phyloP scores from a whole-genome alignment of 257 asterid genomes.

The Solanum stenotomum region DNA sequence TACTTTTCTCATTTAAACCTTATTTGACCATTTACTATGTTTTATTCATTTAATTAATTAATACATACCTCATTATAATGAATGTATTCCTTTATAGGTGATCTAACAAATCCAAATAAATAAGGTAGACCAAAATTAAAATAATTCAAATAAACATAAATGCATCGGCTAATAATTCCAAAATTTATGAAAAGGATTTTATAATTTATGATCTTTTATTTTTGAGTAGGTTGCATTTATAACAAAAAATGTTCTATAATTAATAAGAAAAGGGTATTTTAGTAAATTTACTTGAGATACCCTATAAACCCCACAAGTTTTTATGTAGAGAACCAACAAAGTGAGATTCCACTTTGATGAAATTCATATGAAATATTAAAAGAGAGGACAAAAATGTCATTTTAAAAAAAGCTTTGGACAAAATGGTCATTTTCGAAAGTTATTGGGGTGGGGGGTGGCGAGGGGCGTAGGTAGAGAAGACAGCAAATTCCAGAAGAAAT shows the following conservation, averaged over 20 bases:
- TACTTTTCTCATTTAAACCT: neutral
- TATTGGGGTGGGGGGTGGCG: neutral
- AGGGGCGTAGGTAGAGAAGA: slow-evolving; percentile 3
- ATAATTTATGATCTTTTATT: neutral
- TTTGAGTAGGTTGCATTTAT: neutral
- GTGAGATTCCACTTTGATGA: neutral
- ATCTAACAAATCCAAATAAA: neutral
- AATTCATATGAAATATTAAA: neutral
- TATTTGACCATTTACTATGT: neutral
- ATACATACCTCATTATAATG: neutral
- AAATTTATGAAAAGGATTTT: neutral
- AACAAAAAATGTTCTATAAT: neutral
- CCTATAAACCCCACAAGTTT: neutral
- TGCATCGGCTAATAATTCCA: neutral
- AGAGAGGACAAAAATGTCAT: slow-evolving; percentile 1
- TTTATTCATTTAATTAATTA: neutral
- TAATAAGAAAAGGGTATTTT: neutral
- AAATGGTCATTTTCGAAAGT: slow-evolving; percentile 11
- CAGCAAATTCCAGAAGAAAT: neutral
- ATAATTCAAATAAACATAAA: neutral
- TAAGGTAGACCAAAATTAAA: neutral
- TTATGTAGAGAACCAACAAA: slow-evolving; percentile 1
- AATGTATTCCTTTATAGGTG: neutral
- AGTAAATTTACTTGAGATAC: neutral
- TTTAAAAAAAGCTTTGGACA: neutral